Evolutionary conservation across 2,329 filamentous ascomycete genomes (phyloP), one percentile per base, ranked within the genome.

Genomic region (Phaeosphaeria sp.): DNA sequence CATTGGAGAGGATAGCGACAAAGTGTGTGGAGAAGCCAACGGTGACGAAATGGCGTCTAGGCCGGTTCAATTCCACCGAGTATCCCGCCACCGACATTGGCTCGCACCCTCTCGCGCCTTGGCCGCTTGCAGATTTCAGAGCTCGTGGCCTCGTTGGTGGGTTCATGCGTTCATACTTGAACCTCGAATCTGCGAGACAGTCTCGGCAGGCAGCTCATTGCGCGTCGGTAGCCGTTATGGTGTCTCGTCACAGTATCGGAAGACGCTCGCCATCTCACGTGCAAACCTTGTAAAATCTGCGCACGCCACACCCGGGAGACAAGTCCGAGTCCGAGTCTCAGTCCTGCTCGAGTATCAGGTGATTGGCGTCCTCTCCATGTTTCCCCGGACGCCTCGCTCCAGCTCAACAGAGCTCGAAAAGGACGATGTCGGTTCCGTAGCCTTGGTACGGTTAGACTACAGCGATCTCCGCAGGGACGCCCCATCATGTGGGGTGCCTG

Each of bases 11-110:
- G n/a, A 22, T 23, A 9, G 43, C 20, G 22, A 47, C 55, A 54
- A 56, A 57, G 49, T 41, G 54, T 60, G 59, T 63, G 62, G 59
- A 64, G 54, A 46, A 39, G 30, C 42, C 18, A 51, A 41, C 30
- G 59, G 56, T 54, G 58, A 52, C 54, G 58, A 56, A 54, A 63
- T 57, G 50, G 47, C 54, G 46, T 50, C 50, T 44, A n/a, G 7
- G 36, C 46, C 44, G 49, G 50, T 30, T 48, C 22, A 20, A 49
- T 49, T 30, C 7, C 50, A 49, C 54, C 54, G 49, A 52, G n/a
- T 1, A 43, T n/a, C 23, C 50, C 44, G 50, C 27, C 18, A 30
- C 53, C 47, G 27, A 39, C 36, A 39, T 25, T 46, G 18, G 42
- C 50, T 18, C 43, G 22, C 42, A 23, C 36, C 27, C 9, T 20